phyloP scores from a whole-genome alignment of 1,284 basidiomycete species.

The Takashimella koratensis region DNA sequence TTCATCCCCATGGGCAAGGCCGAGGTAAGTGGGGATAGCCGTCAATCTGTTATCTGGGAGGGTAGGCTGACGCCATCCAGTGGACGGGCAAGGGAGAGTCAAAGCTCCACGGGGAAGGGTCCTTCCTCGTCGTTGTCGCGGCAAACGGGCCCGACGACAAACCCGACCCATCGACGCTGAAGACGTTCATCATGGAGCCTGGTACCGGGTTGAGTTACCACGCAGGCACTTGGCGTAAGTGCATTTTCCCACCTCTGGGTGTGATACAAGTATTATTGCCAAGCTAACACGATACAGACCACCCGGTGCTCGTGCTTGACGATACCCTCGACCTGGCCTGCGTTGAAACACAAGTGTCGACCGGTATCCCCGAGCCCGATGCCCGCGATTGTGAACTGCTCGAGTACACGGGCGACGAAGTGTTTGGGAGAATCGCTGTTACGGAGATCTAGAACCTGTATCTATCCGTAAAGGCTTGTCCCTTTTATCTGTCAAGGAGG shows the following conservation, averaged over 20 bases:
- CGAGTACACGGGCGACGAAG: conserved; percentile 28
- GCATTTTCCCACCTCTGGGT: background rate
- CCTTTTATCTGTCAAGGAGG: too few species aligned
- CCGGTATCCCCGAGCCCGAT: conserved; percentile 33
- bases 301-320: conserved; percentile 47
- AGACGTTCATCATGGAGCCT: conserved; percentile 39
- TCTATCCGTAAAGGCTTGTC: too few species aligned
- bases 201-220: conserved; percentile 80
- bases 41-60: conserved; percentile 4
- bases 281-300: too few species aligned
- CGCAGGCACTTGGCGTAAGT: conserved; percentile 82
- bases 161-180: conserved; percentile 65
- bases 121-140: conserved; percentile 68
- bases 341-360: conserved; percentile 47
- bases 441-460: conserved; percentile 22
- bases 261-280: too few species aligned
- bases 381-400: conserved; percentile 46
- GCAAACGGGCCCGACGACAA: conserved; percentile 67
- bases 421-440: conserved; percentile 32
- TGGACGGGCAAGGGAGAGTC: conserved; percentile 42
- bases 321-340: conserved; percentile 47
- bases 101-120: conserved; percentile 32
- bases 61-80: conserved; percentile 6
- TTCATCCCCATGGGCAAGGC: conserved; percentile 81
- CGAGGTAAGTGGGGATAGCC: too few species aligned